Evolutionary conservation across 176 grass and related monocot species (phyloP), one percentile per base, ranked within the genome.

Genomic region (Rhynchospora tenuis): DNA sequence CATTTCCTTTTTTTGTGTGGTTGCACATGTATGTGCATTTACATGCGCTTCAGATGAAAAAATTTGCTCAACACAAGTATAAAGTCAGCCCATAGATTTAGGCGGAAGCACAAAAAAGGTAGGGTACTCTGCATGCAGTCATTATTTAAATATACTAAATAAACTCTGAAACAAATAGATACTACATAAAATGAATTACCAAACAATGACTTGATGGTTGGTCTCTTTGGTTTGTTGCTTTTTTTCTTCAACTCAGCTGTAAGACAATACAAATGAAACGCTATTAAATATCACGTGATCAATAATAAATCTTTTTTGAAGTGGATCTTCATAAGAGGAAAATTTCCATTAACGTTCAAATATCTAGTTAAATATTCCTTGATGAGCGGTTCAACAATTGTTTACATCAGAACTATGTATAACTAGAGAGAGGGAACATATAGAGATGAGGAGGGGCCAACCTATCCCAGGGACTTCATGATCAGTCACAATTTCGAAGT

Each of bases 401-500:
- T 44, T 54, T 45, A 70, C 3, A 58, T n/a, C n/a, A 7, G 31
- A 67, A 14, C 33, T 50, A 50, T n/a, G 9, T 19, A 28, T 47
- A 52, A 24, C 13, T 22, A 72, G 65, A 79, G 19, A 83, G 69
- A 70, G 54, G 65, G 66, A 45, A n/a, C 7, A 43, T 38, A 33
- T 59, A 24, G 22, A 64, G 76, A 22, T 2, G 29, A 19, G 54
- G 52, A 26, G 73, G 31, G 46, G 54, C 85, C 80, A 91, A 99
- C 96, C 96, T 82, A 99, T 90, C 69, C 96, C 96, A 58, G 91
- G 88, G 87, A 95, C 93, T 85, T 99, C 89, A 79, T 95, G 86
- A 47, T 99, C 93, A 82, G 92, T 98, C 31, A 99, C 91, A 86
- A 99, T 99, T 90, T 99, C 97, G 20, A 99, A 99, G 83, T 99